These are phyloP conservation scores for Mycena floridula DNA, from an alignment of 768 basidiomycete species.

Conservation along the genomic window DNA sequence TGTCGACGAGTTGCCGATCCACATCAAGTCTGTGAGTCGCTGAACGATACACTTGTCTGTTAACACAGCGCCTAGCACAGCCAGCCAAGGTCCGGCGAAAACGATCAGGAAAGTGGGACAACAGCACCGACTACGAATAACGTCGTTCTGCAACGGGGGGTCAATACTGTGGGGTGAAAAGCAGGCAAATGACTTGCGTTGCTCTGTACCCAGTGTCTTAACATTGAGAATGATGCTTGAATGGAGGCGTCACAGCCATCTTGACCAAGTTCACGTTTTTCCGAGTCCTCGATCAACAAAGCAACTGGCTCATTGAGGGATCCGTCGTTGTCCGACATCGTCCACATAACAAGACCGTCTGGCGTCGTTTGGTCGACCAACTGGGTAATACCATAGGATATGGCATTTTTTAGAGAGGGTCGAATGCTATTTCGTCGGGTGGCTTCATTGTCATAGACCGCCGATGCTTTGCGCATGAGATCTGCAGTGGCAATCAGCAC, in stretches of 20 bases:
- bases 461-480: conserved; percentile 5
- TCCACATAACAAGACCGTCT: too few relatives aligned
- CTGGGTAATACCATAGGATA: too few relatives aligned
- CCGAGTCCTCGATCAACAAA: too few relatives aligned
- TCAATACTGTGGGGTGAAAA: not conserved
- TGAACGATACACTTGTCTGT: conserved; percentile 14
- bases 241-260: not conserved
- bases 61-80: conserved; percentile 18
- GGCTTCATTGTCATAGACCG: conserved; percentile 1
- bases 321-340: too few relatives aligned
- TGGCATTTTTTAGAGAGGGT: too few relatives aligned
- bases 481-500: not conserved
- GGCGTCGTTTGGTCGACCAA: too few relatives aligned
- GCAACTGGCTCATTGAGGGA: too few relatives aligned
- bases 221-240: not conserved
- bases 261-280: too few relatives aligned
- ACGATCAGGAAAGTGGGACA: conserved; percentile 19
- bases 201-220: not conserved
- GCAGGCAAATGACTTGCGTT: conserved; percentile 3
- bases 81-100: conserved; percentile 15
- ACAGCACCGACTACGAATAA: not conserved
- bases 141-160: not conserved
- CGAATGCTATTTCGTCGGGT: too few relatives aligned
- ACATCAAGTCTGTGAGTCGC: conserved; percentile 16
- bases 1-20: not conserved